A percentile compares a stretch with the other conserved stretches of the same genome.
phyloP scores from a whole-genome alignment of 2,329 filamentous ascomycete genomes.

The Claviceps fusiformis region DNA sequence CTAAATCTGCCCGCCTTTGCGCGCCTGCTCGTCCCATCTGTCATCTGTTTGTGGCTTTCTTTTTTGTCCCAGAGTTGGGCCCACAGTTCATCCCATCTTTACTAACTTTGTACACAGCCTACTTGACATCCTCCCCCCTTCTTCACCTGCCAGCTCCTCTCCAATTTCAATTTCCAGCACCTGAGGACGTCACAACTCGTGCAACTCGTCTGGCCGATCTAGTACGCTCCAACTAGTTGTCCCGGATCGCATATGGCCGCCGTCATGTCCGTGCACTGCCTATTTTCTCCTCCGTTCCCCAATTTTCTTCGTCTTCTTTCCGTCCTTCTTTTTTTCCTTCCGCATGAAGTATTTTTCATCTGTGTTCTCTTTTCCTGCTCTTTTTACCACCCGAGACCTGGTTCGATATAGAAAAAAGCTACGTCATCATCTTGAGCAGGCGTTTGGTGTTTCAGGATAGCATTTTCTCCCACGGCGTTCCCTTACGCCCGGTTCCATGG shows the following conservation, averaged over 20 bases:
- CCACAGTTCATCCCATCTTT: background rate
- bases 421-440: too few relatives aligned
- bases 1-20: too few relatives aligned
- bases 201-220: background rate
- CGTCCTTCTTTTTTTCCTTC: background rate
- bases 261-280: background rate
- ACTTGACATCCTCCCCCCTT: background rate
- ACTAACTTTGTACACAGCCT: background rate
- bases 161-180: background rate
- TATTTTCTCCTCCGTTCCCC: background rate
- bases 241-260: background rate
- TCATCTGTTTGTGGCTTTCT: background rate
- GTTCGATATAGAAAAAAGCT: too few relatives aligned
- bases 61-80: background rate
- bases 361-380: background rate
- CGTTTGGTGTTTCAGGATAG: too few relatives aligned
- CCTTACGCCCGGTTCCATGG: too few relatives aligned
- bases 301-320: background rate
- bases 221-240: too few relatives aligned
- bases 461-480: too few relatives aligned
- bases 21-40: background rate
- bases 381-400: background rate
- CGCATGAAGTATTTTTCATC: background rate
- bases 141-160: background rate
- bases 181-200: conserved; percentile 13